Percentiles rank a stretch among this genome's conserved stretches.
Conservation (phyloP, 202 grass and related monocot species). For the Zizania palustris region DNA sequence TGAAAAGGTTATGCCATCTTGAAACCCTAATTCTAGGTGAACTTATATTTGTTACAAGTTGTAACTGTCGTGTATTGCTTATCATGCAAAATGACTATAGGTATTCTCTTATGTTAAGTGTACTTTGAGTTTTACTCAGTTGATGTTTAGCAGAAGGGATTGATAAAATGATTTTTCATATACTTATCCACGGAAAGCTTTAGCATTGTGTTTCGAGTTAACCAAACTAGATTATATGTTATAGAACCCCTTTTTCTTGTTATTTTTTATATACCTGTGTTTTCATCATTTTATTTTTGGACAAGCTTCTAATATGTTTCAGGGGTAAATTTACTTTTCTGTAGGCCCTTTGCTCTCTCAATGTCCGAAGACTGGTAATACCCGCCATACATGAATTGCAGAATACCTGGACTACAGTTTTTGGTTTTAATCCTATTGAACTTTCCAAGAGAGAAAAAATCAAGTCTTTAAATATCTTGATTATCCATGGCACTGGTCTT, state of each 20-base stretch:
- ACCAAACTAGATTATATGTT: not conserved
- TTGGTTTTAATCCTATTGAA: conserved; percentile 76
- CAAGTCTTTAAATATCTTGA: conserved; percentile 70
- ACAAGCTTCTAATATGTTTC: conserved; percentile 37
- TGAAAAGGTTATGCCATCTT: not conserved
- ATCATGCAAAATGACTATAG: not conserved
- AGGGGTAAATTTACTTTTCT: conserved; percentile 43
- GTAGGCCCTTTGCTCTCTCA: conserved; percentile 63
- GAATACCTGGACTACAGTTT: conserved; percentile 78
- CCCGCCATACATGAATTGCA: conserved; percentile 76
- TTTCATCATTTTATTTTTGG: conserved; percentile 33
- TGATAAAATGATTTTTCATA: not conserved
- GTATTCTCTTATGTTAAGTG: conserved; percentile 21
- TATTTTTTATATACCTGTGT: conserved; percentile 26
- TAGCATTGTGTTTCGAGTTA: conserved; percentile 23
- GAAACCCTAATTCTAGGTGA: conserved; percentile 24
- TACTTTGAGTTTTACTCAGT: conserved; percentile 24
- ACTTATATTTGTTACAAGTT: not conserved
- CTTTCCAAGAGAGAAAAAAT: conserved; percentile 59
- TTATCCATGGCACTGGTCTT: conserved; percentile 81
- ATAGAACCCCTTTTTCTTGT: conserved; percentile 25
- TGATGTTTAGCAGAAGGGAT: conserved; percentile 17
- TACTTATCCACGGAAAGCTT: conserved; percentile 18
- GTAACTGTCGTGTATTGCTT: conserved; percentile 24
- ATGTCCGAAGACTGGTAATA: conserved; percentile 70